A percentile compares a stretch with the other conserved stretches of the same genome.
Conservation (phyloP, 805 yeast species). For the Metschnikowia peoriensis region DNA sequence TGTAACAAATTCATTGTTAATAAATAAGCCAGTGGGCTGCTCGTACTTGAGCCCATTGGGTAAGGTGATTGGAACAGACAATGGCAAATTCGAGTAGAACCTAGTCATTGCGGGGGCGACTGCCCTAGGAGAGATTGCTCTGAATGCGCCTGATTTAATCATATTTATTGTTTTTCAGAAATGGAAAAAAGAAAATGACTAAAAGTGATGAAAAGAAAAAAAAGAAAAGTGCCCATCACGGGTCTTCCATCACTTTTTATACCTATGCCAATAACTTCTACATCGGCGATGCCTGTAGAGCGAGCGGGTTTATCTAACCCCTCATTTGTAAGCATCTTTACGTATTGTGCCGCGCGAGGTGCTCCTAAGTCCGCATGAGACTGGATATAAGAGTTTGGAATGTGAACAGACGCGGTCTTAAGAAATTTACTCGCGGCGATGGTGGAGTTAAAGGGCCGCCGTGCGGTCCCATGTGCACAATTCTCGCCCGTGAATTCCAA, state of each 20-base stretch:
- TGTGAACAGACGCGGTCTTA: slow-evolving; percentile 2
- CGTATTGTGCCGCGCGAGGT: slow-evolving; percentile 1
- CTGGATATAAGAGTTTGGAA: slow-evolving; percentile 1
- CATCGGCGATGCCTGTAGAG: neutral
- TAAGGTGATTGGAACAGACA: slow-evolving; percentile 47
- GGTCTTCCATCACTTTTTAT: neutral
- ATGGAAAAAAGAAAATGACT: too few relatives aligned
- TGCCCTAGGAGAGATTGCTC: slow-evolving; percentile 5
- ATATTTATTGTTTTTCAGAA: neutral
- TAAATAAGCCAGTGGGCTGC: slow-evolving; percentile 88
- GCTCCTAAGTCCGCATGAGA: slow-evolving; percentile 6
- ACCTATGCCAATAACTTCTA: neutral
- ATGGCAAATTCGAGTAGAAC: slow-evolving; percentile 30
- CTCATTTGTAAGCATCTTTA: slow-evolving; percentile 4
- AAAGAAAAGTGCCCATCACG: neutral
- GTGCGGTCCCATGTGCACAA: neutral
- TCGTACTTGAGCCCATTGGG: slow-evolving; percentile 73
- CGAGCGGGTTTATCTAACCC: neutral
- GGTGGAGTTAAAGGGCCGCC: neutral
- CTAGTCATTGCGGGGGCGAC: slow-evolving; percentile 5
- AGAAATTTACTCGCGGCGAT: neutral
- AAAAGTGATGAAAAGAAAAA: neutral
- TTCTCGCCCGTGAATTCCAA: neutral
- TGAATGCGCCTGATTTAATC: slow-evolving; percentile 5
- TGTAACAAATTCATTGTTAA: slow-evolving; percentile 75